Evolutionary conservation across 2,329 filamentous ascomycete species (phyloP).

Genomic region (Ophiostoma sp.): DNA sequence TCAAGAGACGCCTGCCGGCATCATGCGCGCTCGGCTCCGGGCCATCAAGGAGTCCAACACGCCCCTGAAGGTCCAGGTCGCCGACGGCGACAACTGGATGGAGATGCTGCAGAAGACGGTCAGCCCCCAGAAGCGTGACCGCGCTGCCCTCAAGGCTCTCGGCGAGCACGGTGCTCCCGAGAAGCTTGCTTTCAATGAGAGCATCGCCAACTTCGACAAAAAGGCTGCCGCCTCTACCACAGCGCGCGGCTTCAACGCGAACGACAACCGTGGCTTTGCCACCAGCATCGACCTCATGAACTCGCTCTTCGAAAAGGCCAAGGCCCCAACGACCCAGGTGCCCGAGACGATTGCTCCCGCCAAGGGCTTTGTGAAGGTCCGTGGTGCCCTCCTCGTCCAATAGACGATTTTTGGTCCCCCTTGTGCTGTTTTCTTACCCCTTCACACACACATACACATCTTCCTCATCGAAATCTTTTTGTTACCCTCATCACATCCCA

Average conservation of each 20-base stretch:
- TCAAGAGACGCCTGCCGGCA: conserved; percentile 58
- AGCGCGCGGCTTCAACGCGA: conserved; percentile 38
- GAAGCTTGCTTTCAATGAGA: conserved; percentile 42
- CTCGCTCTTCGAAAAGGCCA: conserved; percentile 78
- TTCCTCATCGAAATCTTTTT: not conserved
- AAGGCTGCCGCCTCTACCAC: conserved; percentile 33
- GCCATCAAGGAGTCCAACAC: conserved; percentile 61
- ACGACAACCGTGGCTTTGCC: conserved; percentile 67
- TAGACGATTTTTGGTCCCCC: conserved; percentile 26
- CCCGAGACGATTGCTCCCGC: conserved; percentile 52
- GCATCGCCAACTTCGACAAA: conserved; percentile 33
- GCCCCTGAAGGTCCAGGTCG: conserved; percentile 60
- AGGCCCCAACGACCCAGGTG: conserved; percentile 55
- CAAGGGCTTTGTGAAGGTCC: conserved; percentile 84
- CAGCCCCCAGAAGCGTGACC: conserved; percentile 89
- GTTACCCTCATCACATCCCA: not conserved
- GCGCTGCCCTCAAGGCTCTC: conserved; percentile 64
- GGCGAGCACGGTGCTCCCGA: conserved; percentile 60
- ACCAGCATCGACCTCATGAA: conserved; percentile 97
- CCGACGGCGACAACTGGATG: conserved; percentile 82
- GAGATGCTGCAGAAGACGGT: conserved; percentile 92
- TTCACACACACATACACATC: not conserved
- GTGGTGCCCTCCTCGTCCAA: conserved; percentile 49
- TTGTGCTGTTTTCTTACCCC: not conserved
- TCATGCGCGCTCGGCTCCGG: conserved; percentile 64